Base-by-base conservation (phyloP, 1,139 yeast genomes). In the Candida sp. region DNA sequence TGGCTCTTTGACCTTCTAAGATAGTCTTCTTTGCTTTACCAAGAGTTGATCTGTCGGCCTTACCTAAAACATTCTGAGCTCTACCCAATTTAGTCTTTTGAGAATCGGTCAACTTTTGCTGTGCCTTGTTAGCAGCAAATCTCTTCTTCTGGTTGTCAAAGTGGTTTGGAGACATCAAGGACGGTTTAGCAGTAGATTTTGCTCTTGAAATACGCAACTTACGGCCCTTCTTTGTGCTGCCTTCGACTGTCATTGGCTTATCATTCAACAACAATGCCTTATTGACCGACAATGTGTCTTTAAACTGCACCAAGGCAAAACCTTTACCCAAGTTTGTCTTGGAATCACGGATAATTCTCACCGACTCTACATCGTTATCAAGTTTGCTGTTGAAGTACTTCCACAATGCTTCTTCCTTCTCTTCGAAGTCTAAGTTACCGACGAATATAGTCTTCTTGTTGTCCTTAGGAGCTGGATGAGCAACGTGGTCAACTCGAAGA, bases 281-380 rank as follows among this genome's bases (percentile, higher is more conserved):
- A 57, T 88, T 86, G 11, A 96, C 97, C 38, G 88, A 79, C 53
- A 87, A 81, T 27, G 93, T 74, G 68, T 93, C 97, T 56, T 79
- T 82, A 73, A 93, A 96, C 70, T 94, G 98, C 33, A 96, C 92
- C 67, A 92, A 90, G 4, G 97, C 99, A 74, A 96, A 93, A 4
- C 99, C 99, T 72, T 94, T 96, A 59, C 99, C 99, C 56, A 94
- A 77, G 63, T 96, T 94, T 30, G 98, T 94, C 70, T 90, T 90
- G 22, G 96, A 73, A 67, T 96, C 99, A 65, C 99, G 85, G 34
- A 96, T 83, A 49, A 96, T 80, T 66, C 99, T 83, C 27, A 93
- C 98, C 56, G 90, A 87, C 67, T 92, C 97, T 49, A 96, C 87
- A 51, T 76, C 82, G 41, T 82, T 82, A 44, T 91, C 92, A 58